A percentile compares a stretch with the other conserved stretches of the same genome.
phyloP scores from a whole-genome alignment of 139 green algal genomes.

The Coccomyxa sp. region DNA sequence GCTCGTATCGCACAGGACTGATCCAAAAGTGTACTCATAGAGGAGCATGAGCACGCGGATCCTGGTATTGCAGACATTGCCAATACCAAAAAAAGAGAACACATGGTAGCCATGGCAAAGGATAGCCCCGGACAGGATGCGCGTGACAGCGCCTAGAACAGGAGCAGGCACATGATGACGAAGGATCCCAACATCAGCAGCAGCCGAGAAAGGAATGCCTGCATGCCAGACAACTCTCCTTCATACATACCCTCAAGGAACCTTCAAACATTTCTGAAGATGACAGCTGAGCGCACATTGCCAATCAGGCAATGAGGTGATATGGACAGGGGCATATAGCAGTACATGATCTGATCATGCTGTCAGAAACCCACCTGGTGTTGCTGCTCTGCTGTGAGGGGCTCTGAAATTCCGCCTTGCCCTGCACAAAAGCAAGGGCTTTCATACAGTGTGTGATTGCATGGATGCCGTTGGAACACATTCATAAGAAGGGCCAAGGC shows the following conservation, averaged over 20 bases:
- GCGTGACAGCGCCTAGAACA: neutral
- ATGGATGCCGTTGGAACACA: neutral
- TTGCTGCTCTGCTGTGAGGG: slow-evolving; percentile 85
- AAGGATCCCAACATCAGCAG: slow-evolving; percentile 93
- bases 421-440: slow-evolving; percentile 1
- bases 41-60: no score
- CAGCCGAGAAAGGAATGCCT: slow-evolving; percentile 59
- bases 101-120: no score
- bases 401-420: slow-evolving; percentile 41
- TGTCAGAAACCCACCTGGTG: slow-evolving; percentile 63
- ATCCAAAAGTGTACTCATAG: no score
- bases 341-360: neutral
- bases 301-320: neutral
- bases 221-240: neutral
- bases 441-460: neutral
- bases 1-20: no score
- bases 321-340: neutral
- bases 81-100: no score
- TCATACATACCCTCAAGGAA: no score
- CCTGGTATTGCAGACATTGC: no score
- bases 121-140: neutral
- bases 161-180: slow-evolving; percentile 72
- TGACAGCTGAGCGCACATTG: no score
- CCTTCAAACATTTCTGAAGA: no score
- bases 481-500: neutral